Evolutionary conservation across 2,329 filamentous ascomycete genomes (phyloP).

Genomic region (Clathrospora elynae): DNA sequence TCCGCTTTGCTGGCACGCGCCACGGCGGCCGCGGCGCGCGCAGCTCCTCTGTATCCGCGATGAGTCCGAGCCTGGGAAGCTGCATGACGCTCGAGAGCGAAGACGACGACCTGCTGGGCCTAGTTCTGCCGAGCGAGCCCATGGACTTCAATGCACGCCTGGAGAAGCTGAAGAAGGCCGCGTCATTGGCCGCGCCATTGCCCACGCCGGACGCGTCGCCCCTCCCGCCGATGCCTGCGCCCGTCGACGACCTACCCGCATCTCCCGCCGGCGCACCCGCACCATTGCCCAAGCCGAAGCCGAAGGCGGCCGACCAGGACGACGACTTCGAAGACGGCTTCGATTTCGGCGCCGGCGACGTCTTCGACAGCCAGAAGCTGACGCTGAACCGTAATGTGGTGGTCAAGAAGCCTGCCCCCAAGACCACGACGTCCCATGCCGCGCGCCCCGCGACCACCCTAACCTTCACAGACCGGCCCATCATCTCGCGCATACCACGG

Average conservation of each 20-base stretch:
- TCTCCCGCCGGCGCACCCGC: constrained; percentile 25
- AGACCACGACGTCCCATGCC: constrained; percentile 68
- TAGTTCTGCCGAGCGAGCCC: constrained; percentile 81
- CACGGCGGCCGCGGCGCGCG: constrained; percentile 78
- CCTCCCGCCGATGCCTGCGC: constrained; percentile 31
- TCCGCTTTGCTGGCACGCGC: constrained; percentile 83
- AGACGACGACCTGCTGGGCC: constrained; percentile 88
- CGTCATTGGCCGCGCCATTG: constrained; percentile 22
- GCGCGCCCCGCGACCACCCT: constrained; percentile 78
- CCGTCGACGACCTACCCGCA: constrained; percentile 22
- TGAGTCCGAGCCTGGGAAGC: constrained; percentile 92
- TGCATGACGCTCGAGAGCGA: constrained; percentile 91
- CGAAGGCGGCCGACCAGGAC: constrained; percentile 35
- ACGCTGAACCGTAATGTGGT: constrained; percentile 91
- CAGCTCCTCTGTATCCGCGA: constrained; percentile 83
- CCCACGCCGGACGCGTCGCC: constrained; percentile 22
- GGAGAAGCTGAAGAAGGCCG: constrained; percentile 67
- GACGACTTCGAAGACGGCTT: constrained; percentile 87
- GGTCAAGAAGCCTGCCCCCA: constrained; percentile 67
- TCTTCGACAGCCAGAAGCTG: constrained; percentile 79
- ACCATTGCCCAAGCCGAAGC: constrained; percentile 24
- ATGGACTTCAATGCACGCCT: constrained; percentile 82
- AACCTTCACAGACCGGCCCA: constrained; percentile 81
- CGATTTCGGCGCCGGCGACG: constrained; percentile 81
- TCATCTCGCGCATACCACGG: constrained; percentile 75